Conservation (phyloP, 2,329 filamentous ascomycete genomes). For the Penicillium sp. region DNA sequence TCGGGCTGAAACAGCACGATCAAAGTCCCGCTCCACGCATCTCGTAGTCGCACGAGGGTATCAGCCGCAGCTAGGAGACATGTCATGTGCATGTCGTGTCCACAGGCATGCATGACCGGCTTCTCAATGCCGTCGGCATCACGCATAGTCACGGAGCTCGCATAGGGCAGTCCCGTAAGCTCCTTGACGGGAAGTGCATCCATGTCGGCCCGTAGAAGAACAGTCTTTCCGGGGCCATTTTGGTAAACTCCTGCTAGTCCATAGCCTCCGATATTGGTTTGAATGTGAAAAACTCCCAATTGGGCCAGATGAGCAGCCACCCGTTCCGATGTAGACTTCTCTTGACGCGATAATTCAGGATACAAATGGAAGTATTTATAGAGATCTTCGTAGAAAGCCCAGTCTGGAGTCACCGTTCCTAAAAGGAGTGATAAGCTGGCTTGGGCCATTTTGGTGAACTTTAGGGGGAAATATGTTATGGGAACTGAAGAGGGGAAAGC, state of each 20-base stretch:
- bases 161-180: conserved; percentile 48
- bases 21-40: conserved; percentile 61
- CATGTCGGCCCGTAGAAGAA: conserved; percentile 51
- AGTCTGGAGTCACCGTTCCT: conserved; percentile 23
- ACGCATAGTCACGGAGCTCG: conserved; percentile 45
- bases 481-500: background rate
- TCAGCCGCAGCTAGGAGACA: conserved; percentile 55
- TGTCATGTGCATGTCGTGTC: conserved; percentile 61
- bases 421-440: conserved; percentile 22
- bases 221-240: conserved; percentile 45
- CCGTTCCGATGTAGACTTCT: conserved; percentile 51
- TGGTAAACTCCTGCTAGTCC: conserved; percentile 44
- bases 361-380: conserved; percentile 61
- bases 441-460: conserved; percentile 26
- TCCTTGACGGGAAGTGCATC: conserved; percentile 52
- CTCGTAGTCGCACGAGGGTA: conserved; percentile 45
- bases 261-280: conserved; percentile 46
- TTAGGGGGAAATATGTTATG: background rate
- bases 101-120: conserved; percentile 61
- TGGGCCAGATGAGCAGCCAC: conserved; percentile 45
- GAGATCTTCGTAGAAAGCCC: conserved; percentile 50
- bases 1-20: conserved; percentile 66
- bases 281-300: conserved; percentile 36
- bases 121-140: conserved; percentile 52
- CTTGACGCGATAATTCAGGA: conserved; percentile 60